A percentile compares a stretch with the other conserved stretches of the same genome.
phyloP scores from a whole-genome alignment of 768 basidiomycete species.

The Rhodocollybia butyracea region DNA sequence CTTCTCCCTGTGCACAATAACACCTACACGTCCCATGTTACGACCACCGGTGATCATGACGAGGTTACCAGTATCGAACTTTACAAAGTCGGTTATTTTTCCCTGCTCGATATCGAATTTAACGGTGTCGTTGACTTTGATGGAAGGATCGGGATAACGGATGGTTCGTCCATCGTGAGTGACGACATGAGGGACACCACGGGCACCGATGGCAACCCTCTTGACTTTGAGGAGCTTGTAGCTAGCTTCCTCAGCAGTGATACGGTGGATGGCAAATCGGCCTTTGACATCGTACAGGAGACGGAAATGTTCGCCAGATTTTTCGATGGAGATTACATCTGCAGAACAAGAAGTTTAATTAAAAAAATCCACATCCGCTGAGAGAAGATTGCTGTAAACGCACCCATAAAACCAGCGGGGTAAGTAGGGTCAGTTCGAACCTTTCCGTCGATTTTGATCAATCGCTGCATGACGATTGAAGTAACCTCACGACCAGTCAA shows the following conservation, averaged over 20 bases:
- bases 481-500: slow-evolving; percentile 95
- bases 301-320: slow-evolving; percentile 99
- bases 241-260: slow-evolving; percentile 93
- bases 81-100: slow-evolving; percentile 90
- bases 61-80: slow-evolving; percentile 97
- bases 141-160: slow-evolving; percentile 95
- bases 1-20: slow-evolving; percentile 95
- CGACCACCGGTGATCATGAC: slow-evolving; percentile 98
- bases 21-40: slow-evolving; percentile 98
- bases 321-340: slow-evolving; percentile 98
- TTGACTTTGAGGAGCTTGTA: slow-evolving; percentile 97
- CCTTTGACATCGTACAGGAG: slow-evolving; percentile 99
- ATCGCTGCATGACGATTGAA: slow-evolving; percentile 89
- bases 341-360: slow-evolving; percentile 3
- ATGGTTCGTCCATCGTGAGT: slow-evolving; percentile 99
- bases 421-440: slow-evolving; percentile 97
- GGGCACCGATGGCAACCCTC: slow-evolving; percentile 85
- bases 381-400: slow-evolving; percentile 24
- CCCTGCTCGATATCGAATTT: slow-evolving; percentile 94
- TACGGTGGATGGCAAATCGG: slow-evolving; percentile 99
- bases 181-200: slow-evolving; percentile 95
- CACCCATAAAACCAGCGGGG: slow-evolving; percentile 97
- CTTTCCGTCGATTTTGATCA: slow-evolving; percentile 98
- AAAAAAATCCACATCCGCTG: not conserved
- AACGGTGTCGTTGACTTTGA: slow-evolving; percentile 96